Base-by-base conservation (phyloP, 2,329 filamentous ascomycete species). In the Aciculosporium take region DNA sequence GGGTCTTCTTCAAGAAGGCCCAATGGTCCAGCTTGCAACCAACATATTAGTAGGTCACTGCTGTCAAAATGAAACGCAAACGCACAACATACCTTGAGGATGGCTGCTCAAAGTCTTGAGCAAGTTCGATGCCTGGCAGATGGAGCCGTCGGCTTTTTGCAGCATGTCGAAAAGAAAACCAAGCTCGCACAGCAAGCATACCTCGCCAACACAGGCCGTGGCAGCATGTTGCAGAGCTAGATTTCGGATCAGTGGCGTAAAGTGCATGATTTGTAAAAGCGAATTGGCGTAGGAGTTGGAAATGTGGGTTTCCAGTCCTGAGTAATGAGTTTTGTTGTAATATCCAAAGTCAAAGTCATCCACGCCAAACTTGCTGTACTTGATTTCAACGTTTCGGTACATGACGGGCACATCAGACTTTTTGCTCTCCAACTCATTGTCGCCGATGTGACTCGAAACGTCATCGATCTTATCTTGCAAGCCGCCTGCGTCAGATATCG, bases 341-440 rank as follows among this genome's bases (percentile, higher is more conserved):
- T 85, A 96, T 43, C 83, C 82, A 62, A 98, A 98, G 60, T 98
- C 91, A 58, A 98, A 98, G 60, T 98, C 93, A 54, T 96, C 89
- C n/a, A 98, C 87, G 17, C 91, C 91, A 60, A 95, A 98, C 57
- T 87, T 93, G 69, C 89, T 95, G 66, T 96, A 98, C 58, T 95
- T 95, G 64, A 98, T 98, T 59, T 96, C 89, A 9, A 95, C 84
- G 53, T 87, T 88, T 48, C 84, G 80, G 59, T 98, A 98, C 66
- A 91, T 85, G 7, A 84, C 74, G 18, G 89, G 83, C 4, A 91
- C 82, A 43, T 94, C 87, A 31, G 82, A 76, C 48, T 85, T 83
- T 42, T 81, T 74, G 48, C 81, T 81, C 46, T 84, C 80, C 3
- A 89, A 67, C 41, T 82, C 79, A 42, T 76, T 66, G 29, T 80